Percentiles rank a stretch among this genome's conserved stretches.
phyloP scores from a whole-genome alignment of 225 moss, liverwort and hornwort genomes.

The Climacium dendroides region DNA sequence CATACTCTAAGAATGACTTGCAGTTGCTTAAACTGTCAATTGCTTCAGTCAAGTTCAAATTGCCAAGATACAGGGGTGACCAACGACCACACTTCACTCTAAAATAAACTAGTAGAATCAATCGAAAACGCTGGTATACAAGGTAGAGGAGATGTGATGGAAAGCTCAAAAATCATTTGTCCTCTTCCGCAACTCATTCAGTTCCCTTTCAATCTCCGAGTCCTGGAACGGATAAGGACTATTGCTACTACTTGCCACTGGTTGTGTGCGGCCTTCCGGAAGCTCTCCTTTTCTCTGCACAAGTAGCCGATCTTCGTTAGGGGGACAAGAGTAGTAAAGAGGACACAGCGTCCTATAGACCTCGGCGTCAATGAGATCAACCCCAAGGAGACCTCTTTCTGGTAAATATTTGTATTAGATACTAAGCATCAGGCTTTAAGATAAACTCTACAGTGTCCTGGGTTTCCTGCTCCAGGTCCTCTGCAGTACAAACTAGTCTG shows the following conservation, averaged over 20 bases:
- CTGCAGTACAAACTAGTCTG: neutral
- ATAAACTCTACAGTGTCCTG: neutral
- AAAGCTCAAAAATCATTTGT: slow-evolving; percentile 34
- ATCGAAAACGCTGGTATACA: neutral
- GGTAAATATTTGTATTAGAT: neutral
- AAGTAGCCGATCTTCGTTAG: neutral
- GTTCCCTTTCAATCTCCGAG: slow-evolving; percentile 52
- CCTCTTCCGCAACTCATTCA: slow-evolving; percentile 55
- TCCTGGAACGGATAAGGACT: slow-evolving; percentile 46
- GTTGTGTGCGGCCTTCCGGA: slow-evolving; percentile 73
- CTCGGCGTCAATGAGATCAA: neutral
- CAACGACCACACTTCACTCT: slow-evolving; percentile 7
- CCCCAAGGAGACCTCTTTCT: neutral
- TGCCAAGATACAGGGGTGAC: neutral
- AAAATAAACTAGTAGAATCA: neutral
- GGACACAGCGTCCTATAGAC: neutral
- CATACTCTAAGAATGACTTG: neutral
- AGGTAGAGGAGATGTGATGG: neutral
- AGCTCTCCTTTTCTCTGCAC: slow-evolving; percentile 74
- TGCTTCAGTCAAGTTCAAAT: neutral
- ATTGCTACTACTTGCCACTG: slow-evolving; percentile 35
- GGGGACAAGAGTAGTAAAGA: neutral
- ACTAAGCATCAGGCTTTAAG: neutral
- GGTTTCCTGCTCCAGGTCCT: neutral
- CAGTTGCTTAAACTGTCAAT: neutral